Conservation (phyloP, 495 filamentous ascomycete species). For the Lindgomyces ingoldianus region DNA sequence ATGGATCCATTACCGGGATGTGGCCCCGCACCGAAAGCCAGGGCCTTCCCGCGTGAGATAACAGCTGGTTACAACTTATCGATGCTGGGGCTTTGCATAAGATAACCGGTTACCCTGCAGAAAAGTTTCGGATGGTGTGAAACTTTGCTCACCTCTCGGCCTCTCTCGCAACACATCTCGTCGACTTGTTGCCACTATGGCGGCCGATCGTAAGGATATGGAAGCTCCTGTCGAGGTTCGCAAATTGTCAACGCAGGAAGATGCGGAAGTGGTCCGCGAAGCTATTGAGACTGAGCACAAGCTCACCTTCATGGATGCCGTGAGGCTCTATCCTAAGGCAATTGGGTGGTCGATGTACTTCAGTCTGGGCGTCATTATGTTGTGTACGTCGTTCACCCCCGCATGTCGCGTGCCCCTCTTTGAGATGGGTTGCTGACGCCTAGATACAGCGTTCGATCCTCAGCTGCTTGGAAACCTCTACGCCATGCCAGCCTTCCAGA, state of each 20-base stretch:
- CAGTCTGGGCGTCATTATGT: conserved; percentile 37
- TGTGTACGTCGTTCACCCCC: conserved; percentile 12
- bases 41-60: conserved; percentile 3
- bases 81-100: background rate
- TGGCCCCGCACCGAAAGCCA: conserved; percentile 12
- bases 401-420: background rate
- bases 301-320: conserved; percentile 22
- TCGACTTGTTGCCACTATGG: background rate
- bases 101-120: conserved; percentile 6
- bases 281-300: conserved; percentile 30
- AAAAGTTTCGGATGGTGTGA: background rate
- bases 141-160: background rate
- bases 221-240: conserved; percentile 22
- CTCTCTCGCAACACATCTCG: background rate
- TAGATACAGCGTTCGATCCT: conserved; percentile 31
- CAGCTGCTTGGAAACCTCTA: conserved; percentile 42
- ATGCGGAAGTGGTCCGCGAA: conserved; percentile 23
- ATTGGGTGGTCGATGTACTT: conserved; percentile 37
- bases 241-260: conserved; percentile 27
- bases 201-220: conserved; percentile 8
- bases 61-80: conserved; percentile 2
- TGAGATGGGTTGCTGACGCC: background rate
- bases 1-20: conserved; percentile 14
- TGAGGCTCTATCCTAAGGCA: conserved; percentile 32
- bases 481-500: conserved; percentile 44